Evolutionary conservation across 192 early-diverging fungal species (phyloP).

Genomic region (Coemansia sp.): DNA sequence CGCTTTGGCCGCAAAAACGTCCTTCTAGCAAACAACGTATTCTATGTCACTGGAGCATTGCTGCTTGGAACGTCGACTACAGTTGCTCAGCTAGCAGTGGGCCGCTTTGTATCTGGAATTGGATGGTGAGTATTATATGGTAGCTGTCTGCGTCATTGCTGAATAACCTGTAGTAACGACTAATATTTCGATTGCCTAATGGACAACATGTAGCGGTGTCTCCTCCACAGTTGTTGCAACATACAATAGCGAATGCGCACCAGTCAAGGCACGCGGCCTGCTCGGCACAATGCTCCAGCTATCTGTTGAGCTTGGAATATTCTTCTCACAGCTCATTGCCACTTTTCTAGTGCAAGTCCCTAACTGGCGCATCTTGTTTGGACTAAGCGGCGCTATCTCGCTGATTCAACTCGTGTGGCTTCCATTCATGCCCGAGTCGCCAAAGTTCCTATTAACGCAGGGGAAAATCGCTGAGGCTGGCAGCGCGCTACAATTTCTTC

Average conservation of each 20-base stretch:
- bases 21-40: slow-evolving; percentile 68
- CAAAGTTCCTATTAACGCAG: slow-evolving; percentile 63
- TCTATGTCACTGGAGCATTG: slow-evolving; percentile 69
- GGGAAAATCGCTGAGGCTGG: slow-evolving; percentile 60
- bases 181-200: background rate
- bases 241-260: slow-evolving; percentile 80
- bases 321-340: slow-evolving; percentile 68
- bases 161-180: background rate
- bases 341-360: slow-evolving; percentile 58
- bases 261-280: slow-evolving; percentile 65
- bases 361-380: slow-evolving; percentile 74
- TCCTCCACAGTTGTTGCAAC: slow-evolving; percentile 62
- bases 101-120: slow-evolving; percentile 74
- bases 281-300: slow-evolving; percentile 77
- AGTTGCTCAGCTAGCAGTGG: slow-evolving; percentile 65
- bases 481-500: slow-evolving; percentile 57
- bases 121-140: slow-evolving; percentile 47
- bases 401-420: slow-evolving; percentile 60
- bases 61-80: slow-evolving; percentile 64
- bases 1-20: slow-evolving; percentile 65
- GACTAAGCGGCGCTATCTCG: slow-evolving; percentile 62
- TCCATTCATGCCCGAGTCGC: slow-evolving; percentile 76
- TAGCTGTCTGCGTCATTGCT: background rate
- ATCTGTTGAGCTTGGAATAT: slow-evolving; percentile 75
- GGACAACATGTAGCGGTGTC: slow-evolving; percentile 62